Conservation (phyloP, 148 eudicot species). For the Camellia granthamiana region DNA sequence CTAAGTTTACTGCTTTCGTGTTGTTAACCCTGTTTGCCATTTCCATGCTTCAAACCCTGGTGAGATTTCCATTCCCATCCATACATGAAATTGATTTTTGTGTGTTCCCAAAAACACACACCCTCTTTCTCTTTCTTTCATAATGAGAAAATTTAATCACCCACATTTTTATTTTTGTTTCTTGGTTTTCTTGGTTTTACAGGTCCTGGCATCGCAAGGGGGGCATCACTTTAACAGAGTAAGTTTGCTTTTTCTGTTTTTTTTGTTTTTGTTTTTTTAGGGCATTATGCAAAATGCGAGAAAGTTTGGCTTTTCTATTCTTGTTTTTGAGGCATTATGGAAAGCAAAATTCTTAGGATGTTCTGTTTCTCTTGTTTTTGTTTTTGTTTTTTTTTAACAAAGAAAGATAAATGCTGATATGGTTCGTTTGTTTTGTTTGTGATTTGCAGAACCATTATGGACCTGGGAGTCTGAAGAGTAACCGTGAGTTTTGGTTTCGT, state of each 20-base stretch:
- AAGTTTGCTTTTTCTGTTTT: background rate
- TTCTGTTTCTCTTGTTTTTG: too few species aligned
- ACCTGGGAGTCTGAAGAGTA: conserved; percentile 42
- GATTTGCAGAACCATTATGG: conserved; percentile 31
- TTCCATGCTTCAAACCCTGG: conserved; percentile 38
- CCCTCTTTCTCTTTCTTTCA: background rate
- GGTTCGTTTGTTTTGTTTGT: background rate
- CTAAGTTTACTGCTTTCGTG: conserved; percentile 35
- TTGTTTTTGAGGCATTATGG: too few species aligned
- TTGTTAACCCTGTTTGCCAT: conserved; percentile 36
- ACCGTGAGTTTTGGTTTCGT: conserved; percentile 29
- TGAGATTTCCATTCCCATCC: background rate
- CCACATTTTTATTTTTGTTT: background rate
- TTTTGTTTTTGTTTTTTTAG: background rate
- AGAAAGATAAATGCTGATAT: too few species aligned
- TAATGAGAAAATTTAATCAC: too few species aligned
- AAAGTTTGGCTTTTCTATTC: too few species aligned
- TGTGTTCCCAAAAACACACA: background rate
- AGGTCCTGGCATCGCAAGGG: conserved; percentile 23
- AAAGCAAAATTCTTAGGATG: too few species aligned
- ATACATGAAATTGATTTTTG: background rate
- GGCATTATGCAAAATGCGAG: background rate
- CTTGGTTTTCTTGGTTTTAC: background rate
- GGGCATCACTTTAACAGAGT: conserved; percentile 22
- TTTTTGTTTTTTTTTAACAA: background rate